These are phyloP conservation scores for Metschnikowia matae DNA, from an alignment of 805 yeast genomes.

Conservation along the genomic window DNA sequence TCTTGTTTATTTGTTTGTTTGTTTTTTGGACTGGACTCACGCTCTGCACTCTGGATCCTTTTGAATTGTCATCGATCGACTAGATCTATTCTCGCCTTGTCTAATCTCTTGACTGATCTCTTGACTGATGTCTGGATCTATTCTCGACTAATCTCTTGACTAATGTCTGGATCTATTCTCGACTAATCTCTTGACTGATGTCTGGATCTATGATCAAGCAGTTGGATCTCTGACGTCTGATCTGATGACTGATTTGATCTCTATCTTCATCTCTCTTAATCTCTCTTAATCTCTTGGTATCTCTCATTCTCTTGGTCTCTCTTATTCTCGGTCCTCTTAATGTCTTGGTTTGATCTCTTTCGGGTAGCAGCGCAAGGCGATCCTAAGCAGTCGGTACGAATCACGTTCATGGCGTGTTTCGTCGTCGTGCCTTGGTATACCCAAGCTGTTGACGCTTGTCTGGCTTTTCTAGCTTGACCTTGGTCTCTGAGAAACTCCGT, in stretches of 20 bases:
- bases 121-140: too few species aligned
- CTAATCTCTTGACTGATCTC: too few species aligned
- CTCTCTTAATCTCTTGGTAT: not conserved
- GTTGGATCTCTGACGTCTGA: too few species aligned
- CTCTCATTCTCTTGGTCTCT: too few species aligned
- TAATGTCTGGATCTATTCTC: not conserved
- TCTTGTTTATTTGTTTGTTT: too few species aligned
- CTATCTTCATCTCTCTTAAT: too few species aligned
- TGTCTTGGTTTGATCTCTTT: not conserved
- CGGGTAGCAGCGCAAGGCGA: not conserved
- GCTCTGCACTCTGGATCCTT: not conserved
- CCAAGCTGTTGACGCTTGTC: not conserved
- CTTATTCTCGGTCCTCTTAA: not conserved
- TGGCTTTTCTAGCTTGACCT: not conserved
- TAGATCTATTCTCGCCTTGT: too few species aligned
- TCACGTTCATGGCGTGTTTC: not conserved
- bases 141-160: too few species aligned
- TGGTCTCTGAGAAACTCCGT: not conserved
- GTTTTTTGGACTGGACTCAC: not conserved
- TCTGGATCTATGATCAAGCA: not conserved
- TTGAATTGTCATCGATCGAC: not conserved
- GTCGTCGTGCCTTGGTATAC: not conserved
- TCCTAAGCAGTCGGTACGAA: not conserved
- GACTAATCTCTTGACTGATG: too few species aligned
- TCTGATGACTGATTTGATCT: too few species aligned